Base-by-base conservation (phyloP, 805 yeast genomes). In the Nakazawaea ambrosiae region DNA sequence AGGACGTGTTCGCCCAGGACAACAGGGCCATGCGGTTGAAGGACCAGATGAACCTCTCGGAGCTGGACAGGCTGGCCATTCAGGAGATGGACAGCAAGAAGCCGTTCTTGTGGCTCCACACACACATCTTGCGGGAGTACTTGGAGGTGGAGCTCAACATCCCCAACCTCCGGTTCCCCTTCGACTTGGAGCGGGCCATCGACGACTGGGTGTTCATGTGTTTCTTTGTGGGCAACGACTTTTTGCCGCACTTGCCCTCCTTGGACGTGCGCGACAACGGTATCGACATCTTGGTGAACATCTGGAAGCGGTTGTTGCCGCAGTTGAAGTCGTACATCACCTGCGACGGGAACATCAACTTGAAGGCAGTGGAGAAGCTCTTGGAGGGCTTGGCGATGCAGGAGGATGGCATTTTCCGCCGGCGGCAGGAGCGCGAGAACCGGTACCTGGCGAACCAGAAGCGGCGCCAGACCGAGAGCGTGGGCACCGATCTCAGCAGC, bases 201-300 rank as follows among this genome's bases (percentile, higher is more conserved):
- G 99, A 92, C 55, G 99, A 92, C 61, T 92, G 98, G 98, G 87
- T 92, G 12, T 92, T 92, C 49, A 82, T 92, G 89, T 90, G 97
- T 71, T 92, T 92, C 66, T 92, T 92, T 55, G 94, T 90, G 46
- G 99, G 99, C 60, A 92, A 92, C 55, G 99, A 92, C 75, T 92
- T 92, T 70, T 65, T 92, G 51, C 99, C 99, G 1, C 97, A 90
- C 61, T 65, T 92, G 48, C 97, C 99, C 4, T 79, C 94, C 22
- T 70, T 92, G 39, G 96, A 90, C 51, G 97, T 92, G 30, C 76
- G 98, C 49, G 97, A 92, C 58, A 85, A 86, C 52, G 89, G 96
- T 48, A 83, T 92, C 51, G 96, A 90, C 53, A 66, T 74, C 18
- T 62, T 92, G 37, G 80, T 87, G 10, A 71, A 69, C 27, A 75